Percentiles rank a stretch among this genome's conserved stretches.
These are phyloP conservation scores for Tetrahymena borealis DNA, from an alignment of 73 alveolate genomes.

Conservation along the genomic window DNA sequence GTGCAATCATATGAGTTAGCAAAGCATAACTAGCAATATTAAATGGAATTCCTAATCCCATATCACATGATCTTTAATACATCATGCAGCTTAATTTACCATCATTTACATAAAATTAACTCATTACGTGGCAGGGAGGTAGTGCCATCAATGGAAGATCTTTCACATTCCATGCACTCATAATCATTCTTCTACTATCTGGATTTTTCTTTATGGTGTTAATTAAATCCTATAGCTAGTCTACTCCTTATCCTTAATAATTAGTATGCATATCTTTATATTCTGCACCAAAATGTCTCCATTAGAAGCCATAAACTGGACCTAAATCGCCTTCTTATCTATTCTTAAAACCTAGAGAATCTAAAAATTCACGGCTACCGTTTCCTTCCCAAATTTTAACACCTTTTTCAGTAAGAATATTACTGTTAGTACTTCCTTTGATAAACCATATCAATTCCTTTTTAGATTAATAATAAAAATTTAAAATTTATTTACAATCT, in stretches of 20 bases:
- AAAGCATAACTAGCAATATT: slow-evolving; percentile 90
- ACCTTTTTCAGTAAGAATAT: slow-evolving; percentile 67
- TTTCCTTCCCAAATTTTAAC: slow-evolving; percentile 95
- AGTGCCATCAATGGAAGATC: slow-evolving; percentile 90
- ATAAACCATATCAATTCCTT: slow-evolving; percentile 89
- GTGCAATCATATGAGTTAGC: slow-evolving; percentile 89
- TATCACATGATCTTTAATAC: slow-evolving; percentile 81
- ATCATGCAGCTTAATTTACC: slow-evolving; percentile 50
- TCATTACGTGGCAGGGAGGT: slow-evolving; percentile 96
- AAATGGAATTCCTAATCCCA: slow-evolving; percentile 94
- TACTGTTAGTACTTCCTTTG: slow-evolving; percentile 88
- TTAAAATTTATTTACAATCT: no score
- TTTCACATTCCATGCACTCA: slow-evolving; percentile 94
- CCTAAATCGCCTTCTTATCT: slow-evolving; percentile 92
- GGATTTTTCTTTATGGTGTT: slow-evolving; percentile 75
- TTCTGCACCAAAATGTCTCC: slow-evolving; percentile 97
- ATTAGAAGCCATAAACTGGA: slow-evolving; percentile 93
- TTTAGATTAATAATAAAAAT: not conserved
- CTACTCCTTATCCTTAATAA: slow-evolving; percentile 84
- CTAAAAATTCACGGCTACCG: slow-evolving; percentile 87
- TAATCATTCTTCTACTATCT: slow-evolving; percentile 69
- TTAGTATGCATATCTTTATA: slow-evolving; percentile 72
- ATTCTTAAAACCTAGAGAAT: slow-evolving; percentile 64
- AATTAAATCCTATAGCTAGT: slow-evolving; percentile 74
- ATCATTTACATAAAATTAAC: slow-evolving; percentile 84